Evolutionary conservation across 257 asterid genomes (phyloP).

Genomic region (Cruciata laevipes): DNA sequence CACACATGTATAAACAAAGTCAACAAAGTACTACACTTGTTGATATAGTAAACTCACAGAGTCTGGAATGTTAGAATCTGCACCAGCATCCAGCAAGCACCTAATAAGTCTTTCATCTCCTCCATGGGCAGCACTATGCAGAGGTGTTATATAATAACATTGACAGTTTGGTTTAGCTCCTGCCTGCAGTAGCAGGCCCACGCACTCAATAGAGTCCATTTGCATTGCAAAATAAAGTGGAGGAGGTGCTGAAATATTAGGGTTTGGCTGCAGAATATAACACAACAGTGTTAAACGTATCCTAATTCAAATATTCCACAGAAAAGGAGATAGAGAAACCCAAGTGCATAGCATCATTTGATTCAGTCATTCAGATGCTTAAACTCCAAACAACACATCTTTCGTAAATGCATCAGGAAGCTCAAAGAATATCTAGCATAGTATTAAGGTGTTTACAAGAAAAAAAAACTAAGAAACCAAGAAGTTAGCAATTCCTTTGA

Average conservation of each 20-base stretch:
- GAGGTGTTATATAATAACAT: slow-evolving; percentile 2
- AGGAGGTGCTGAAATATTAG: not conserved
- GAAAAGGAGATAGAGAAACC: too few species aligned
- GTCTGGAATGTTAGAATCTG: slow-evolving; percentile 9
- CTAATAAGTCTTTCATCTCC: not conserved
- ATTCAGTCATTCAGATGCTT: not conserved
- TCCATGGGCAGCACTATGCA: slow-evolving; percentile 1
- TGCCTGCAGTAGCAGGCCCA: not conserved
- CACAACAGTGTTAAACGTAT: too few species aligned
- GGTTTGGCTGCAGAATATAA: not conserved
- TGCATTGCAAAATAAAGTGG: not conserved
- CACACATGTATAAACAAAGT: too few species aligned
- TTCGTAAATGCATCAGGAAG: too few species aligned
- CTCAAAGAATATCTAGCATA: not conserved
- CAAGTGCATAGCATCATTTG: too few species aligned
- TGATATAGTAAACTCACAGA: not conserved
- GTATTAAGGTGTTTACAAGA: not conserved
- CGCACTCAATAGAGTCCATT: not conserved
- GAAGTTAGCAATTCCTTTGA: not conserved
- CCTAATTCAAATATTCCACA: too few species aligned
- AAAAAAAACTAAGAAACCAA: not conserved
- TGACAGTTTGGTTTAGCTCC: slow-evolving; percentile 10
- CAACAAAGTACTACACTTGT: not conserved
- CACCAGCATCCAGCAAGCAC: slow-evolving; percentile 4
- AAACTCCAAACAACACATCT: not conserved